Percentiles rank a stretch among this genome's conserved stretches.
Evolutionary conservation across 2,329 filamentous ascomycete species (phyloP).

Genomic region (Hymenoscyphus linearis): DNA sequence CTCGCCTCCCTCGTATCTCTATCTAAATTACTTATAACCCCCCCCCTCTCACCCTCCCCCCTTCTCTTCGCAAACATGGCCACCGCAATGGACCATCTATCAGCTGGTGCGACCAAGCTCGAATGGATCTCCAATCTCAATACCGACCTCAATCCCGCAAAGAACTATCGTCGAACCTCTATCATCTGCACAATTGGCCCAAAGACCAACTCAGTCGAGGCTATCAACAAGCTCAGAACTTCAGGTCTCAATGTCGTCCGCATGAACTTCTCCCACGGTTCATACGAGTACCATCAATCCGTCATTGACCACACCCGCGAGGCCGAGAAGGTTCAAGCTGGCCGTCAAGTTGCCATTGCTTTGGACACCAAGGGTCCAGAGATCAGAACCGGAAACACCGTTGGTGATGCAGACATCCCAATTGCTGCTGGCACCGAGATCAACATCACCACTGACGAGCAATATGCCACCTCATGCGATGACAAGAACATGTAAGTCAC

Average conservation of each 20-base stretch:
- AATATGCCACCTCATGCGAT: conserved; percentile 79
- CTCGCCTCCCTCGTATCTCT: not conserved
- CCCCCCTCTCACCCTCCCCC: not conserved
- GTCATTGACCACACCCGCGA: conserved; percentile 94
- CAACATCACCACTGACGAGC: conserved; percentile 95
- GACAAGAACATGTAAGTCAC: conserved; percentile 82
- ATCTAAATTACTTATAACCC: not conserved
- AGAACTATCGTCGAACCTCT: conserved; percentile 91
- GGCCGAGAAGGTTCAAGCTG: conserved; percentile 71
- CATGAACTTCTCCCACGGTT: conserved; percentile 98
- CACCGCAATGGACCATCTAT: conserved; percentile 80
- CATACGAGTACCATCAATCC: conserved; percentile 95
- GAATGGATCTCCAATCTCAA: conserved; percentile 68
- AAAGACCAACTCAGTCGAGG: conserved; percentile 97
- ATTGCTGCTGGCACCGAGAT: conserved; percentile 78
- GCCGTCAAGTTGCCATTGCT: conserved; percentile 91
- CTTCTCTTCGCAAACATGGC: conserved; percentile 31
- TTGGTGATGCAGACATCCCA: conserved; percentile 67
- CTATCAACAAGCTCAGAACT: conserved; percentile 88
- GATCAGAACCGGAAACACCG: conserved; percentile 77
- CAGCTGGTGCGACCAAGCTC: conserved; percentile 66
- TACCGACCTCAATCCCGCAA: conserved; percentile 77
- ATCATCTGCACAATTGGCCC: conserved; percentile 99
- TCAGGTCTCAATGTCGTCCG: conserved; percentile 96
- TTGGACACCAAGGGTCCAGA: conserved; percentile 80